A percentile compares a stretch with the other conserved stretches of the same genome.
Evolutionary conservation across 495 filamentous ascomycete species (phyloP).

Genomic region (Penicillium tannophilum): DNA sequence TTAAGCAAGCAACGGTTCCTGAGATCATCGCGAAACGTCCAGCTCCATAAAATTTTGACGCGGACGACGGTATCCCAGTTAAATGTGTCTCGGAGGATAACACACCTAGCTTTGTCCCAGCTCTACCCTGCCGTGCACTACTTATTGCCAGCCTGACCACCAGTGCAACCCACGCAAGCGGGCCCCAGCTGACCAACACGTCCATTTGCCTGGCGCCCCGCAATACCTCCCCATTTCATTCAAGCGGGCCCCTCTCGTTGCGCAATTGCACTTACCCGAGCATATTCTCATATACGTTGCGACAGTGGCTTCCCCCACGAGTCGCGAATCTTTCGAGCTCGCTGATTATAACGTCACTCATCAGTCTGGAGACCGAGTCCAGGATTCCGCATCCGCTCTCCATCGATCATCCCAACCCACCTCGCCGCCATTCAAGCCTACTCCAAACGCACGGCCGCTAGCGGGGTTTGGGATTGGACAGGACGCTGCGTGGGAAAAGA

Average conservation of each 20-base stretch:
- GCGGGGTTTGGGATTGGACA: slow-evolving; percentile 10
- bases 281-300: slow-evolving; percentile 11
- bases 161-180: slow-evolving; percentile 27
- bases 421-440: slow-evolving; percentile 12
- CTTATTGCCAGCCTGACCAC: slow-evolving; percentile 22
- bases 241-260: slow-evolving; percentile 16
- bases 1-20: slow-evolving; percentile 20
- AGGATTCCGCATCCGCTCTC: slow-evolving; percentile 10
- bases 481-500: slow-evolving; percentile 21
- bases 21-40: slow-evolving; percentile 16
- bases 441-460: slow-evolving; percentile 18
- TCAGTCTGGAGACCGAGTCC: slow-evolving; percentile 10
- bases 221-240: slow-evolving; percentile 17
- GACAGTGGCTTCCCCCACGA: slow-evolving; percentile 32
- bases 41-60: neutral
- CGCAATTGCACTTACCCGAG: slow-evolving; percentile 1
- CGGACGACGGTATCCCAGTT: neutral
- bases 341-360: slow-evolving; percentile 35
- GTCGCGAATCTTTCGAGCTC: slow-evolving; percentile 39
- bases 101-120: neutral
- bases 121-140: slow-evolving; percentile 10
- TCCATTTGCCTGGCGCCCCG: slow-evolving; percentile 23
- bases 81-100: slow-evolving; percentile 19
- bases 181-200: slow-evolving; percentile 24
- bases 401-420: slow-evolving; percentile 5